These are phyloP conservation scores for Primulina huaijiensis DNA, from an alignment of 257 asterid genomes.

Conservation along the genomic window DNA sequence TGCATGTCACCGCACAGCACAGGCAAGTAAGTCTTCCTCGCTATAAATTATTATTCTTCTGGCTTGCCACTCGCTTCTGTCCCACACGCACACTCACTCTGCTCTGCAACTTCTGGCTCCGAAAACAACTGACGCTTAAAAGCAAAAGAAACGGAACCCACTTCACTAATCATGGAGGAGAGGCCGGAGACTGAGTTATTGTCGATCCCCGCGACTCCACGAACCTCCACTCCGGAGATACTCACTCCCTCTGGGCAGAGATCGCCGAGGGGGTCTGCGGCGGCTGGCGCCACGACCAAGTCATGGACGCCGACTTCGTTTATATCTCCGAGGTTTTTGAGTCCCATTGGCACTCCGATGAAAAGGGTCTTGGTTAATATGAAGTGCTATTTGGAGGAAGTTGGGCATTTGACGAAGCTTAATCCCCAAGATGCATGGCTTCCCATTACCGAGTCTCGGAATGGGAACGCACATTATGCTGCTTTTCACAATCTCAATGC, in stretches of 20 bases:
- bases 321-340: slow-evolving; percentile 85
- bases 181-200: slow-evolving; percentile 92
- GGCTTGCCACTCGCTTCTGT: slow-evolving; percentile 3
- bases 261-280: slow-evolving; percentile 62
- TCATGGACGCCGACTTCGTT: slow-evolving; percentile 99
- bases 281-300: slow-evolving; percentile 41
- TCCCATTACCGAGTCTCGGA: slow-evolving; percentile 94
- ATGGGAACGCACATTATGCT: slow-evolving; percentile 93
- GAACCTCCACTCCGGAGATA: slow-evolving; percentile 94
- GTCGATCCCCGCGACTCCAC: slow-evolving; percentile 98
- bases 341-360: slow-evolving; percentile 99
- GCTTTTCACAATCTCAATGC: slow-evolving; percentile 97
- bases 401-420: slow-evolving; percentile 91
- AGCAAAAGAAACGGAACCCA: not conserved
- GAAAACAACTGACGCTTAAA: slow-evolving; percentile 2
- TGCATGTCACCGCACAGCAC: not conserved
- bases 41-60: slow-evolving; percentile 16
- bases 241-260: slow-evolving; percentile 84
- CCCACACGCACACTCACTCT: not conserved
- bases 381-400: slow-evolving; percentile 93
- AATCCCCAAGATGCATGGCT: slow-evolving; percentile 99
- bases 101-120: not conserved
- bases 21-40: not conserved
- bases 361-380: slow-evolving; percentile 82
- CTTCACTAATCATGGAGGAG: slow-evolving; percentile 57